Conservation (phyloP, 495 filamentous ascomycete genomes). For the Aspergillus saccharolyticus region DNA sequence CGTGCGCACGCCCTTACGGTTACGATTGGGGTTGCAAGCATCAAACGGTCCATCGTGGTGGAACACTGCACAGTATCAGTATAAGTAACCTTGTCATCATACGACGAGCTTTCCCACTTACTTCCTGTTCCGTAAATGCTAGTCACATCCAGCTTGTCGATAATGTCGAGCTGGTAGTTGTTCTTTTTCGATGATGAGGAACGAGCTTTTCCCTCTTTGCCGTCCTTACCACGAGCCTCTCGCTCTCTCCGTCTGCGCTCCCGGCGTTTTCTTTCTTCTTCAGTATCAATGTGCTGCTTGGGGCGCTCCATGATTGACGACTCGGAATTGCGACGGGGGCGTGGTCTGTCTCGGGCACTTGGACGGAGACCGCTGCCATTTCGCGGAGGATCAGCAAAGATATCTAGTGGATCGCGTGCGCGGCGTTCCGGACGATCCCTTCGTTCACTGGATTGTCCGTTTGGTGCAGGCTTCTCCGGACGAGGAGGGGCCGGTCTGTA, state of each 20-base stretch:
- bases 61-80: slow-evolving; percentile 62
- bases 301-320: slow-evolving; percentile 74
- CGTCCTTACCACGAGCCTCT: slow-evolving; percentile 39
- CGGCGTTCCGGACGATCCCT: slow-evolving; percentile 31
- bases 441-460: slow-evolving; percentile 20
- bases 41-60: slow-evolving; percentile 99
- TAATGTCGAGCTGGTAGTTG: slow-evolving; percentile 76
- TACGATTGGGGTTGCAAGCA: slow-evolving; percentile 93
- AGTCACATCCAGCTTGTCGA: slow-evolving; percentile 95
- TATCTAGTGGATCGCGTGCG: slow-evolving; percentile 45
- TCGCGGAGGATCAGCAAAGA: slow-evolving; percentile 55
- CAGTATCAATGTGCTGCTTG: slow-evolving; percentile 57
- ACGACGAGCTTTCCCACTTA: slow-evolving; percentile 46
- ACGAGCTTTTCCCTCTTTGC: background rate
- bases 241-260: slow-evolving; percentile 70
- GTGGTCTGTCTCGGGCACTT: slow-evolving; percentile 44
- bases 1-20: slow-evolving; percentile 73
- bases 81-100: slow-evolving; percentile 9
- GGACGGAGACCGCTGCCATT: slow-evolving; percentile 22
- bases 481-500: slow-evolving; percentile 35
- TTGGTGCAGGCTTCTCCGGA: slow-evolving; percentile 33
- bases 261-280: slow-evolving; percentile 70
- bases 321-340: slow-evolving; percentile 80
- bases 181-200: slow-evolving; percentile 34
- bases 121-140: slow-evolving; percentile 93